A percentile compares a stretch with the other conserved stretches of the same genome.
Conservation (phyloP, 768 basidiomycete genomes). For the Saitozyma sp. region DNA sequence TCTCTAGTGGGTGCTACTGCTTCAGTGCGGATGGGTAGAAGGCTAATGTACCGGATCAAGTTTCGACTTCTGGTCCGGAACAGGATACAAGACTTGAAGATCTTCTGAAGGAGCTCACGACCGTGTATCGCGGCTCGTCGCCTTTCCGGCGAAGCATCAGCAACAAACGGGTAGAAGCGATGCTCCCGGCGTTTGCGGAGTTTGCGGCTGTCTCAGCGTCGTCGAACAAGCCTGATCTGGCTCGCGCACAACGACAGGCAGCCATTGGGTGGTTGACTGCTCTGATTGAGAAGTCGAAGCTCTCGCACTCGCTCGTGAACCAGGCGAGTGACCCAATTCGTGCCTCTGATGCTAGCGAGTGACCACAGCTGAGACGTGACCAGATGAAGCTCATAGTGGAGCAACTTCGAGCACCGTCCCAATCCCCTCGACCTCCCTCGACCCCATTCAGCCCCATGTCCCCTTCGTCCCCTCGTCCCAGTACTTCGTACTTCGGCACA, state of each 20-base stretch:
- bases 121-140: constrained; percentile 25
- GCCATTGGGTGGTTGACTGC: constrained; percentile 23
- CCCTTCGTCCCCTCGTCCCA: constrained; percentile 26
- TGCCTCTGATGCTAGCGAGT: too few species aligned
- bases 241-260: constrained; percentile 21
- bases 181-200: constrained; percentile 37
- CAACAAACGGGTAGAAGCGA: constrained; percentile 24
- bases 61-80: not conserved
- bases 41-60: not conserved
- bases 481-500: constrained; percentile 27
- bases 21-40: not conserved
- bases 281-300: constrained; percentile 30
- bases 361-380: too few species aligned
- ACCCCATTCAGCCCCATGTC: constrained; percentile 16
- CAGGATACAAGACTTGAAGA: constrained; percentile 18
- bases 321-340: constrained; percentile 17
- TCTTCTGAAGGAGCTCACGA: constrained; percentile 26
- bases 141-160: constrained; percentile 31
- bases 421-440: constrained; percentile 7
- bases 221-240: constrained; percentile 11
- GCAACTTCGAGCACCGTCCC: constrained; percentile 4
- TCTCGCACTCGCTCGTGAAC: constrained; percentile 22
- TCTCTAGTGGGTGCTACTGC: constrained; percentile 10
- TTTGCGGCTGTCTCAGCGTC: constrained; percentile 39
- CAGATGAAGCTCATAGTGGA: not conserved